Evolutionary conservation across 768 basidiomycete genomes (phyloP).

Genomic region (Kockovaella imperatae): DNA sequence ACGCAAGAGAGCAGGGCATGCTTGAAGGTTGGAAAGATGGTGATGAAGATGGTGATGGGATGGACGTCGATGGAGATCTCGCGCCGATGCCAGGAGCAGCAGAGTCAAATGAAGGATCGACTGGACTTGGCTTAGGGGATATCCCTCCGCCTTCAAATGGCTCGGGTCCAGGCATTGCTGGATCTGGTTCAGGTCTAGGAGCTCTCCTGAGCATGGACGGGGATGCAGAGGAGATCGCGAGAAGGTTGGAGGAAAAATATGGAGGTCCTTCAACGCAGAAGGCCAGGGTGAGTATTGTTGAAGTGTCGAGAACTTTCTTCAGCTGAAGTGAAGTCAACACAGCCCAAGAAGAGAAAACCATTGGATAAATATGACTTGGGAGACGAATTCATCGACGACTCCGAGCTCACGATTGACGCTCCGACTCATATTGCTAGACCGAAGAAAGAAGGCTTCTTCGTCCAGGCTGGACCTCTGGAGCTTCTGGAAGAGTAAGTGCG

Average conservation of each 20-base stretch:
- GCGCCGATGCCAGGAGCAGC: constrained; percentile 3
- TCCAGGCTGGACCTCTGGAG: constrained; percentile 78
- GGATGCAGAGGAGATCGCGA: constrained; percentile 28
- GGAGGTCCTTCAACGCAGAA: constrained; percentile 19
- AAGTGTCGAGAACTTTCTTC: neutral
- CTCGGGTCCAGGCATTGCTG: neutral
- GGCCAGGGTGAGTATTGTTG: constrained; percentile 13
- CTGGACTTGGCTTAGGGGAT: neutral
- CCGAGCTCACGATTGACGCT: constrained; percentile 81
- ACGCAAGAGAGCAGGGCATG: constrained; percentile 30
- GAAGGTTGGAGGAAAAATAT: constrained; percentile 33
- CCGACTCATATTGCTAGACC: constrained; percentile 85
- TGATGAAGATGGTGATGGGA: constrained; percentile 10
- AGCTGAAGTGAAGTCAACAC: neutral
- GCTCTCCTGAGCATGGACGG: constrained; percentile 12
- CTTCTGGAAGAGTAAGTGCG: constrained; percentile 58
- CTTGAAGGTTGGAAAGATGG: constrained; percentile 15
- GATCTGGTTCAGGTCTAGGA: neutral
- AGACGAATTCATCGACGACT: constrained; percentile 97
- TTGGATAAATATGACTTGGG: constrained; percentile 80
- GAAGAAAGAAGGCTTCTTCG: constrained; percentile 74
- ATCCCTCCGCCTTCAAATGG: neutral
- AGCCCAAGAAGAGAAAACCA: constrained; percentile 38
- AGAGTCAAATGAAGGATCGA: neutral
- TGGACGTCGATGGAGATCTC: neutral